These are phyloP conservation scores for Phytopythium kandeliae DNA, from an alignment of 352 stramenopile species.

Conservation along the genomic window DNA sequence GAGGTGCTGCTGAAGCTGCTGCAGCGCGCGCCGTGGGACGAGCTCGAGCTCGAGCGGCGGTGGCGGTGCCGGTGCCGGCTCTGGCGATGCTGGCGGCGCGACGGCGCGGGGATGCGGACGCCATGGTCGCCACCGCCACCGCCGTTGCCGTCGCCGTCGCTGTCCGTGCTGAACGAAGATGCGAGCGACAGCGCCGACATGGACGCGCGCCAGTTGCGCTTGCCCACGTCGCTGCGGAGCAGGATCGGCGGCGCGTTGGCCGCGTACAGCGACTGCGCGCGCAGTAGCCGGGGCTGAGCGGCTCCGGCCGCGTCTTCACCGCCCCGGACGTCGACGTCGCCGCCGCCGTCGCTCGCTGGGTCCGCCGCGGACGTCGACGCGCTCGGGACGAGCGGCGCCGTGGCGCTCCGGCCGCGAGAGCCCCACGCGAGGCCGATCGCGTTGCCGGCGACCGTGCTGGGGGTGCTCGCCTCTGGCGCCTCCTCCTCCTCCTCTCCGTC, in stretches of 20 bases:
- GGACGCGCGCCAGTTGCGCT: slow-evolving; percentile 38
- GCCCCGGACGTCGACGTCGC: not conserved
- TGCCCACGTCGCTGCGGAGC: slow-evolving; percentile 35
- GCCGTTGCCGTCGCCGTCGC: not conserved
- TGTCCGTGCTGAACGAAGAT: slow-evolving; percentile 18
- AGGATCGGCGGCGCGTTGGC: slow-evolving; percentile 30
- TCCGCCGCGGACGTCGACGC: no score
- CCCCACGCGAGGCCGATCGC: slow-evolving; percentile 1
- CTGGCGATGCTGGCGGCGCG: no score
- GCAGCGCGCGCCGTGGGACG: slow-evolving; percentile 5
- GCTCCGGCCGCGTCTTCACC: no score
- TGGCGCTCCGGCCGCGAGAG: slow-evolving; percentile 4
- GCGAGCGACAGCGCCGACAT: slow-evolving; percentile 32
- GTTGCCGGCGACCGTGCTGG: slow-evolving; percentile 1
- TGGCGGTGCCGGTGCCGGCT: not conserved
- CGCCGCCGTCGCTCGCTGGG: not conserved
- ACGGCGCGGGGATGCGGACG: slow-evolving; percentile 1
- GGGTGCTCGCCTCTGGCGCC: not conserved
- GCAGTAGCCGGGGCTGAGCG: not conserved
- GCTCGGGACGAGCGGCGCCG: not conserved
- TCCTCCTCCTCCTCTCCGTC: not conserved
- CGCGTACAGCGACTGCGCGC: slow-evolving; percentile 6
- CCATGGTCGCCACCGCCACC: not conserved
- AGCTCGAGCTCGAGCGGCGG: not conserved
- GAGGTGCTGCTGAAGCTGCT: slow-evolving; percentile 9